Evolutionary conservation across 768 basidiomycete species (phyloP).

Genomic region (Leucocoprinus sp.): DNA sequence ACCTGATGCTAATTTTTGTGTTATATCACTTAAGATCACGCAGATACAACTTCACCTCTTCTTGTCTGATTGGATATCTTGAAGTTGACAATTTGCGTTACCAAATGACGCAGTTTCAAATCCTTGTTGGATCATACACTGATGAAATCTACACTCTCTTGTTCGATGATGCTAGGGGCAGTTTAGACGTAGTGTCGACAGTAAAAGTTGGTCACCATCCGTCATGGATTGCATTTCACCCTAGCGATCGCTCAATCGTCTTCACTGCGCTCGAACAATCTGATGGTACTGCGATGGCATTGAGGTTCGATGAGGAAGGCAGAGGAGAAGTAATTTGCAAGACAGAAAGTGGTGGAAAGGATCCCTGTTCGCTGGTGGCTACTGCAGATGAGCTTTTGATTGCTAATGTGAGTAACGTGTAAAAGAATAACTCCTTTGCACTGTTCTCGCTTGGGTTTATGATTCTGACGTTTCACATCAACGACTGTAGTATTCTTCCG

Average conservation of each 20-base stretch:
- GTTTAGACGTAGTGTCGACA: conserved; percentile 36
- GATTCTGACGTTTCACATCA: background rate
- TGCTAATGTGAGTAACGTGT: conserved; percentile 52
- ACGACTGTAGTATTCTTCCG: conserved; percentile 55
- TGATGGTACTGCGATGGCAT: conserved; percentile 54
- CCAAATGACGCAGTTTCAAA: conserved; percentile 30
- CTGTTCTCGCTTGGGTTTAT: background rate
- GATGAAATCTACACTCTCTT: conserved; percentile 51
- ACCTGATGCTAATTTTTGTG: background rate
- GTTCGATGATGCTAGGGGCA: conserved; percentile 46
- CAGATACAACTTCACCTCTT: background rate
- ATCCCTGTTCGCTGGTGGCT: conserved; percentile 59
- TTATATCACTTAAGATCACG: background rate
- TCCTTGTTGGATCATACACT: conserved; percentile 61
- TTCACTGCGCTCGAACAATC: conserved; percentile 60
- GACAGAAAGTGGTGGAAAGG: conserved; percentile 45
- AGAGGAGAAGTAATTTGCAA: conserved; percentile 42
- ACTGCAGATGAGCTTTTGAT: conserved; percentile 51
- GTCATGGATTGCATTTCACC: conserved; percentile 68
- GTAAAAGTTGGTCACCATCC: conserved; percentile 53
- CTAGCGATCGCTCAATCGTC: conserved; percentile 46
- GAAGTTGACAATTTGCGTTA: background rate
- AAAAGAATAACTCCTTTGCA: background rate
- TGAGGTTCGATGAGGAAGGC: conserved; percentile 50
- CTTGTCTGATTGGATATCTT: background rate